A percentile compares a stretch with the other conserved stretches of the same genome.
These are phyloP conservation scores for Leptographium galeiforme DNA, from an alignment of 2,329 filamentous ascomycete species.

Conservation along the genomic window DNA sequence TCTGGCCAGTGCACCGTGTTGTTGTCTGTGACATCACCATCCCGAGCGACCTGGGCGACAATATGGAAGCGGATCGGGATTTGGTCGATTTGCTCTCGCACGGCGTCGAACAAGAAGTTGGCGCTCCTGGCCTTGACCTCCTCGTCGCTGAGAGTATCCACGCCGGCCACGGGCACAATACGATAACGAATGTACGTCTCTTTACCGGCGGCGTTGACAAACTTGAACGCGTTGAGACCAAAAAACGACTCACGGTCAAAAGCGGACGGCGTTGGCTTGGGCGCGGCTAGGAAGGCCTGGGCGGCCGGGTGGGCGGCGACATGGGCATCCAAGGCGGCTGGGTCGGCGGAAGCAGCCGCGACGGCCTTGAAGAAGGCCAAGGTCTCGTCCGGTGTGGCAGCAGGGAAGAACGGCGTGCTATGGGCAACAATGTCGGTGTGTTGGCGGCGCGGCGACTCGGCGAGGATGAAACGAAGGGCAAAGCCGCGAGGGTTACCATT, in stretches of 20 bases:
- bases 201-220: slow-evolving; percentile 25
- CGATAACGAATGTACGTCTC: slow-evolving; percentile 34
- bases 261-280: slow-evolving; percentile 34
- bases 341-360: slow-evolving; percentile 15
- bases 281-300: slow-evolving; percentile 29
- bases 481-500: slow-evolving; percentile 35
- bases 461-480: slow-evolving; percentile 33
- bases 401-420: slow-evolving; percentile 37
- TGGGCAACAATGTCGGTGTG: slow-evolving; percentile 46
- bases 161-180: slow-evolving; percentile 30
- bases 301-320: slow-evolving; percentile 32
- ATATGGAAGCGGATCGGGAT: slow-evolving; percentile 30
- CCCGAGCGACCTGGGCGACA: slow-evolving; percentile 28
- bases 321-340: slow-evolving; percentile 24
- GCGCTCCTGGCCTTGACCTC: slow-evolving; percentile 22
- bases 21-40: slow-evolving; percentile 16
- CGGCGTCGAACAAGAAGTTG: slow-evolving; percentile 35
- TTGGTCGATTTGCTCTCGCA: slow-evolving; percentile 15
- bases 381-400: slow-evolving; percentile 37
- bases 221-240: slow-evolving; percentile 34
- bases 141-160: slow-evolving; percentile 23
- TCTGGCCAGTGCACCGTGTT: slow-evolving; percentile 33
- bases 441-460: slow-evolving; percentile 21
- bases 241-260: slow-evolving; percentile 35
- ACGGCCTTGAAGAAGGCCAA: slow-evolving; percentile 32